A percentile compares a stretch with the other conserved stretches of the same genome.
These are phyloP conservation scores for Citrus australasica DNA, from an alignment of 345 rosid species.

Conservation along the genomic window DNA sequence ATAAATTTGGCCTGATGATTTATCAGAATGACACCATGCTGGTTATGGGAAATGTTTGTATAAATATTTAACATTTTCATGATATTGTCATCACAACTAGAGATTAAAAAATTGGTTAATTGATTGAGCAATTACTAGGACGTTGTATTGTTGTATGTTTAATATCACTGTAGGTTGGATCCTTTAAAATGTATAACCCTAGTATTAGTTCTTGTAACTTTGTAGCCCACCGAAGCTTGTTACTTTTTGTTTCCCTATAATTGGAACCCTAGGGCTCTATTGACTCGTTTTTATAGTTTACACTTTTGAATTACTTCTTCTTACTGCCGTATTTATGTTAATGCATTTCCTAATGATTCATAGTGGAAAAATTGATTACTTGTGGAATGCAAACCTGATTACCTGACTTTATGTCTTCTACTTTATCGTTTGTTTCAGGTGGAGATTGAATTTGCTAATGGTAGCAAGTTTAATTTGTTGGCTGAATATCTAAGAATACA, in stretches of 20 bases:
- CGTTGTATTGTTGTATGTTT: not conserved
- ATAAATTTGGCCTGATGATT: not conserved
- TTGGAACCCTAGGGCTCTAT: no score
- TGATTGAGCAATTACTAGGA: not conserved
- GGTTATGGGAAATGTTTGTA: not conserved
- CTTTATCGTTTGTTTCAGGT: conserved; percentile 43
- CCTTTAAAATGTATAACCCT: not conserved
- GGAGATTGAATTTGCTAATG: conserved; percentile 72
- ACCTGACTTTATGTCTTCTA: not conserved
- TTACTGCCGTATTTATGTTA: no score
- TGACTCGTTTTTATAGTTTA: no score
- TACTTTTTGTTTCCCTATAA: no score
- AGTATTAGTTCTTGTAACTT: not conserved
- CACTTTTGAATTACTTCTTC: no score
- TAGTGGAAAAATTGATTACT: not conserved
- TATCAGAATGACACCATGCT: not conserved
- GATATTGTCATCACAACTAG: not conserved
- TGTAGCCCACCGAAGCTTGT: no score
- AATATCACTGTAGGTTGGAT: not conserved
- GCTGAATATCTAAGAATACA: conserved; percentile 74
- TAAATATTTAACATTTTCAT: not conserved
- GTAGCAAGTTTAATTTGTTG: conserved; percentile 53
- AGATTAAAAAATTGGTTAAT: not conserved
- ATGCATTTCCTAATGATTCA: no score
- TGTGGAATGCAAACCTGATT: not conserved